Conservation (phyloP, 2,329 filamentous ascomycete genomes). For the Niveomyces coronatus region DNA sequence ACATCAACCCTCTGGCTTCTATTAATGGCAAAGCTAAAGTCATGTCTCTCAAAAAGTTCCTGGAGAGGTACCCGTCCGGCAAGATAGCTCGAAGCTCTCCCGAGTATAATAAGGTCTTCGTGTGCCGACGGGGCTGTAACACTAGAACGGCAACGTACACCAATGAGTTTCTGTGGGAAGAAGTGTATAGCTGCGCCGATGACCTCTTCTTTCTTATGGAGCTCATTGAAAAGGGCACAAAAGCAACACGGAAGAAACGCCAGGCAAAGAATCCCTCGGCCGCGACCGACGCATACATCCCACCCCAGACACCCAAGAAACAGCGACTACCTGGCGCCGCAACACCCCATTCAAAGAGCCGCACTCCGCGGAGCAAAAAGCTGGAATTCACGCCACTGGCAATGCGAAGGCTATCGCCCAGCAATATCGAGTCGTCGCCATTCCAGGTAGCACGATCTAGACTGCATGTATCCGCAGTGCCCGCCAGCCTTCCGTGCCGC, state of each 20-base stretch:
- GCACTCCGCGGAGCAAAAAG: slow-evolving; percentile 45
- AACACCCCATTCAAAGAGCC: slow-evolving; percentile 22
- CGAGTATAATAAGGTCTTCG: slow-evolving; percentile 75
- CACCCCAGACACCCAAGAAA: slow-evolving; percentile 29
- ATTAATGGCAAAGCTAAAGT: slow-evolving; percentile 85
- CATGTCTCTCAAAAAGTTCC: slow-evolving; percentile 62
- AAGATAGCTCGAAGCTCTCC: slow-evolving; percentile 61
- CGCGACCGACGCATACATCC: slow-evolving; percentile 21
- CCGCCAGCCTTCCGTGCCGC: slow-evolving; percentile 77
- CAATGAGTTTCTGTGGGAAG: slow-evolving; percentile 85
- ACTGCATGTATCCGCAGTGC: slow-evolving; percentile 89
- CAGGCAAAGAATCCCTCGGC: slow-evolving; percentile 23
- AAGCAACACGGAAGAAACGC: slow-evolving; percentile 40
- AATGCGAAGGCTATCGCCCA: slow-evolving; percentile 70
- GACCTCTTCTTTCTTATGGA: slow-evolving; percentile 57
- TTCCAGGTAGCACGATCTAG: slow-evolving; percentile 84
- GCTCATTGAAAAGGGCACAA: slow-evolving; percentile 61
- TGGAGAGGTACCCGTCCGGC: slow-evolving; percentile 60
- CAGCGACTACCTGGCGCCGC: slow-evolving; percentile 18
- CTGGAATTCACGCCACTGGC: slow-evolving; percentile 94
- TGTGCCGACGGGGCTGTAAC: slow-evolving; percentile 85
- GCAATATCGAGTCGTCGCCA: slow-evolving; percentile 67
- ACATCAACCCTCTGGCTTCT: slow-evolving; percentile 74
- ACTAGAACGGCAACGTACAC: slow-evolving; percentile 84
- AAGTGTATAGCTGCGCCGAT: slow-evolving; percentile 58